A percentile compares a stretch with the other conserved stretches of the same genome.
Conservation (phyloP, 805 yeast genomes). For the Cyberlindnera galapagoensis region DNA sequence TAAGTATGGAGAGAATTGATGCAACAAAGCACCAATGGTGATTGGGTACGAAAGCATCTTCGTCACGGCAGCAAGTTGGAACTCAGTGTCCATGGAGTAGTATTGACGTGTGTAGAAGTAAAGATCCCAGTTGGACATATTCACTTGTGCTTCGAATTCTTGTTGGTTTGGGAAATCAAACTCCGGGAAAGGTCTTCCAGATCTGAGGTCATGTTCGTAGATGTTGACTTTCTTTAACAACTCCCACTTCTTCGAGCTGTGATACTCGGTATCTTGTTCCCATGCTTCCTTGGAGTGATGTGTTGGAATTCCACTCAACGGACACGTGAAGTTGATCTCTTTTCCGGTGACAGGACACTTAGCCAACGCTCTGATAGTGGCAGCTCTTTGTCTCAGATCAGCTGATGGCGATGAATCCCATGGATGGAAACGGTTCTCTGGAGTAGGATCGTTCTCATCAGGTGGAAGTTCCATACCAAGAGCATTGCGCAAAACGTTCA, state of each 20-base stretch:
- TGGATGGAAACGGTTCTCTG: slow-evolving; percentile 67
- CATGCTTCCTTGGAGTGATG: slow-evolving; percentile 89
- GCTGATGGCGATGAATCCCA: slow-evolving; percentile 93
- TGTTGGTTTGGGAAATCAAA: slow-evolving; percentile 86
- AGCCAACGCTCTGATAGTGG: slow-evolving; percentile 79
- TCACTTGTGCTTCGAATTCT: slow-evolving; percentile 66
- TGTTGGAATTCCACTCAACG: slow-evolving; percentile 92
- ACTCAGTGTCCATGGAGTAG: slow-evolving; percentile 94
- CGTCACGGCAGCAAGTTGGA: slow-evolving; percentile 90
- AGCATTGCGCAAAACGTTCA: slow-evolving; percentile 38
- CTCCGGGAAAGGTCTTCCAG: slow-evolving; percentile 93
- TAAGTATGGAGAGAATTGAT: slow-evolving; percentile 79
- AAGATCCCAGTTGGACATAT: slow-evolving; percentile 85
- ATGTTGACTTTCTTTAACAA: slow-evolving; percentile 79
- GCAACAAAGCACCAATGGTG: slow-evolving; percentile 78
- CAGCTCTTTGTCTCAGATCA: slow-evolving; percentile 86
- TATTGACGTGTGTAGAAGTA: slow-evolving; percentile 89
- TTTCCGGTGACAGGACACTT: slow-evolving; percentile 84
- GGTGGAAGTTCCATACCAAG: slow-evolving; percentile 58
- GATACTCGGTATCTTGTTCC: slow-evolving; percentile 74
- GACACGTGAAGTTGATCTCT: slow-evolving; percentile 82
- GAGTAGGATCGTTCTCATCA: slow-evolving; percentile 61
- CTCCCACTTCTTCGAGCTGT: slow-evolving; percentile 58
- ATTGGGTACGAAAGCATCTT: slow-evolving; percentile 91
- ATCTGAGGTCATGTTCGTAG: slow-evolving; percentile 90